Evolutionary conservation across 768 basidiomycete species (phyloP).

Genomic region (Leccinellum albellum): DNA sequence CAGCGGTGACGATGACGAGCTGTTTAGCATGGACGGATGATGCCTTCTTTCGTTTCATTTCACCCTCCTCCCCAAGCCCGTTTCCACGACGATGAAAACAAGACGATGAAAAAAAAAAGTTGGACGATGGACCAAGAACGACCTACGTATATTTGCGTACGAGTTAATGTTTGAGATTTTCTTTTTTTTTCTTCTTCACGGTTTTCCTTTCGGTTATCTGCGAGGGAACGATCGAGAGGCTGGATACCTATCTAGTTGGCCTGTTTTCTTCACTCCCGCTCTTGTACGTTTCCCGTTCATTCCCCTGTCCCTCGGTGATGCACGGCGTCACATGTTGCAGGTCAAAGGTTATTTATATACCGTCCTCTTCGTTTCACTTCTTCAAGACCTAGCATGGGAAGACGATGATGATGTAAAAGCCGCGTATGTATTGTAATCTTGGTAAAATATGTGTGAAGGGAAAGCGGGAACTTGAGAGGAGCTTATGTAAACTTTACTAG

Average conservation of each 20-base stretch:
- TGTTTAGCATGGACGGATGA: conserved; percentile 68
- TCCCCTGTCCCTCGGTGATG: too few relatives aligned
- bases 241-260: conserved; percentile 33
- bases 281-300: not conserved
- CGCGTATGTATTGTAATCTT: too few relatives aligned
- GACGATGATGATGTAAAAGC: too few relatives aligned
- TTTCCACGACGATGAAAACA: not conserved
- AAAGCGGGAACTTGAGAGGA: too few relatives aligned
- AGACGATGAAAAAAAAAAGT: conserved; percentile 1
- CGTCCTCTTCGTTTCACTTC: conserved; percentile 7
- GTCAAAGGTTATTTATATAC: conserved; percentile 21
- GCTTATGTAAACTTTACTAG: too few relatives aligned
- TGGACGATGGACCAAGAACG: conserved; percentile 13
- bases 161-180: conserved; percentile 19
- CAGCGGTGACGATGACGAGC: conserved; percentile 53
- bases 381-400: too few relatives aligned
- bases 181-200: not conserved
- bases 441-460: too few relatives aligned
- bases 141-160: conserved; percentile 25
- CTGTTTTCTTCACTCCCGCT: conserved; percentile 4
- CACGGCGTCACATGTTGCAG: too few relatives aligned
- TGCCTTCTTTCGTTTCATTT: not conserved
- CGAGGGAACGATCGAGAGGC: conserved; percentile 26
- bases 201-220: conserved; percentile 6
- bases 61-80: too few relatives aligned